Evolutionary conservation across 306 rosid species (phyloP).

Genomic region (Lathyrus sativus): DNA sequence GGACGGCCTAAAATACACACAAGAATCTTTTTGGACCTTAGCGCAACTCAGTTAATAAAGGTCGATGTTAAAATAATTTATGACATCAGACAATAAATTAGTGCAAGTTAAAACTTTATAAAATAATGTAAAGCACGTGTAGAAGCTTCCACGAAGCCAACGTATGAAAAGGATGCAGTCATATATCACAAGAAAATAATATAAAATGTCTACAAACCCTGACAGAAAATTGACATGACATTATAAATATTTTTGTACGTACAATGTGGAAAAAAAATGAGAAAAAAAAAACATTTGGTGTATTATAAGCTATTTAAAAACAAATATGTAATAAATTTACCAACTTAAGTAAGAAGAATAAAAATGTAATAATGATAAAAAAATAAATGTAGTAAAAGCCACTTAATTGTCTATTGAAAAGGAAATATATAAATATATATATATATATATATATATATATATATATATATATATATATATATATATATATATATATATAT

Average conservation of each 20-base stretch:
- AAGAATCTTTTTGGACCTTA: neutral
- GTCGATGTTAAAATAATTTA: neutral
- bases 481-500: no score
- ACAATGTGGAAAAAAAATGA: no score
- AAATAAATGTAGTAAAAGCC: neutral
- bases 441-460: no score
- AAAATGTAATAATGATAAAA: neutral
- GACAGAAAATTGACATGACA: neutral
- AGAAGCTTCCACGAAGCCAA: slow-evolving; percentile 3
- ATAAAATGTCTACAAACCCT: neutral
- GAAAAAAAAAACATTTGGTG: neutral
- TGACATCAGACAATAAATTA: neutral
- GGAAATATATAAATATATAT: no score
- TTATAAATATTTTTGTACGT: neutral
- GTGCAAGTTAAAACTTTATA: neutral
- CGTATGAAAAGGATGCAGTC: neutral
- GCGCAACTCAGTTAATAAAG: neutral
- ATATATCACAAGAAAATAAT: neutral
- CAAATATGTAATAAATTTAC: neutral
- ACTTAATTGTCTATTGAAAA: neutral
- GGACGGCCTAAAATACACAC: neutral
- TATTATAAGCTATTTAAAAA: neutral
- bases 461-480: no score
- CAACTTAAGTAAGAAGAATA: neutral
- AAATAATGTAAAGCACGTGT: neutral